A percentile compares a stretch with the other conserved stretches of the same genome.
Evolutionary conservation across 106 monocot genomes (phyloP).

Genomic region (Dendrobium nobile): DNA sequence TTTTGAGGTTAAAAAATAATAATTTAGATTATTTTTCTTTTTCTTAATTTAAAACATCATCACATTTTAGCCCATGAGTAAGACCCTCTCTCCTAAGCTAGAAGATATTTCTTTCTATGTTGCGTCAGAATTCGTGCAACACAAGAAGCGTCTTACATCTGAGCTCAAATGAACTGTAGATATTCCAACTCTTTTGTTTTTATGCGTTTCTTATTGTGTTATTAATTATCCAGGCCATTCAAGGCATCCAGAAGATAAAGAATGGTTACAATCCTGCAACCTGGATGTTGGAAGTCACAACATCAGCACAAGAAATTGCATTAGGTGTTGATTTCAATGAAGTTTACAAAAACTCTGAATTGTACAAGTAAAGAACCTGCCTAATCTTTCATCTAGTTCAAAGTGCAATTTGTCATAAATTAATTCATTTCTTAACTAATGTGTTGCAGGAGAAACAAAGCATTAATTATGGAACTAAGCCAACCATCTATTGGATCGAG

Average conservation of each 20-base stretch:
- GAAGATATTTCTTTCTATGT: too few species aligned
- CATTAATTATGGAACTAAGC: slow-evolving; percentile 46
- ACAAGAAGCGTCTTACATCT: too few species aligned
- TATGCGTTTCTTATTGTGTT: too few species aligned
- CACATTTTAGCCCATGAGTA: neutral
- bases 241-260: slow-evolving; percentile 33
- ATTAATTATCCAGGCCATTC: slow-evolving; percentile 16
- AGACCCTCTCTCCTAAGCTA: too few species aligned
- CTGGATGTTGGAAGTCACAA: slow-evolving; percentile 51
- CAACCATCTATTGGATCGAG: slow-evolving; percentile 33
- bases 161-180: neutral
- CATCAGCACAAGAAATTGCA: slow-evolving; percentile 12
- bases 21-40: too few species aligned
- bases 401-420: too few species aligned
- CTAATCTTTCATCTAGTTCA: too few species aligned
- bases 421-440: neutral
- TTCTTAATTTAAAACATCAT: neutral
- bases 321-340: slow-evolving; percentile 25
- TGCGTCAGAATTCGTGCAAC: too few species aligned
- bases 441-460: slow-evolving; percentile 53
- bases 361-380: slow-evolving; percentile 19
- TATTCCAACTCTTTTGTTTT: too few species aligned
- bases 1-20: slow-evolving; percentile 32
- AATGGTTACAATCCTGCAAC: slow-evolving; percentile 58
- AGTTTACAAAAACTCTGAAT: slow-evolving; percentile 29